These are phyloP conservation scores for Hypocreales sp. DNA, from an alignment of 2,329 filamentous ascomycete genomes.

Conservation along the genomic window DNA sequence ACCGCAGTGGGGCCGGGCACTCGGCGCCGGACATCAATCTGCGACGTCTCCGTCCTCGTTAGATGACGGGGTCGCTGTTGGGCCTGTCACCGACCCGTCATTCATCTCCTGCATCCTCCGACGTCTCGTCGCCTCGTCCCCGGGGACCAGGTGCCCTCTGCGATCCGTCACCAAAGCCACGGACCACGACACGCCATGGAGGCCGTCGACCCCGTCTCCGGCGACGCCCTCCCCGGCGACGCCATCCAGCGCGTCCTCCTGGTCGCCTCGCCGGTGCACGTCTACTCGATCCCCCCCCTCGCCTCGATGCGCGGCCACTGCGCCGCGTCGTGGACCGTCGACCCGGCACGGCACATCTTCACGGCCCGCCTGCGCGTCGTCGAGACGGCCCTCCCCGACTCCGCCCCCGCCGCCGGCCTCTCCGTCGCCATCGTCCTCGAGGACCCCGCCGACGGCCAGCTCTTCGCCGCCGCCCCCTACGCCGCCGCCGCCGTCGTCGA, in stretches of 20 bases:
- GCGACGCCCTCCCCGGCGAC: constrained; percentile 49
- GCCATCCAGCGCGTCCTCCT: constrained; percentile 79
- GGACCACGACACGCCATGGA: too few species aligned
- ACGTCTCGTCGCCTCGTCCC: too few species aligned
- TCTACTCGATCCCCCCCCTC: constrained; percentile 77
- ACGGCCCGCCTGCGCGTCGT: constrained; percentile 67
- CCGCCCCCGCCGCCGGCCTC: constrained; percentile 26
- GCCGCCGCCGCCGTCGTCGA: constrained; percentile 51
- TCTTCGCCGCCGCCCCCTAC: constrained; percentile 79
- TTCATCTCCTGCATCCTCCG: too few species aligned
- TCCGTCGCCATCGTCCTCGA: constrained; percentile 68
- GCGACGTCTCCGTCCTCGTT: too few species aligned
- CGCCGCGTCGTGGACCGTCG: constrained; percentile 61
- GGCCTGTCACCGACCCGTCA: too few species aligned
- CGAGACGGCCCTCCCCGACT: constrained; percentile 35
- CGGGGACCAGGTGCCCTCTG: too few species aligned
- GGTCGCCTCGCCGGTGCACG: constrained; percentile 57
- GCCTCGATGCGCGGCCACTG: constrained; percentile 65
- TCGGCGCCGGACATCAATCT: too few species aligned
- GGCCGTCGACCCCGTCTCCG: constrained; percentile 55
- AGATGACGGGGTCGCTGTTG: too few species aligned
- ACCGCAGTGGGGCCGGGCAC: too few species aligned
- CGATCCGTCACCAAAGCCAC: too few species aligned
- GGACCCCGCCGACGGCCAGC: constrained; percentile 52
- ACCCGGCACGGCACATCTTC: constrained; percentile 64